A percentile compares a stretch with the other conserved stretches of the same genome.
Conservation (phyloP, 352 stramenopile genomes). For the Pilasporangium apinafurcum region DNA sequence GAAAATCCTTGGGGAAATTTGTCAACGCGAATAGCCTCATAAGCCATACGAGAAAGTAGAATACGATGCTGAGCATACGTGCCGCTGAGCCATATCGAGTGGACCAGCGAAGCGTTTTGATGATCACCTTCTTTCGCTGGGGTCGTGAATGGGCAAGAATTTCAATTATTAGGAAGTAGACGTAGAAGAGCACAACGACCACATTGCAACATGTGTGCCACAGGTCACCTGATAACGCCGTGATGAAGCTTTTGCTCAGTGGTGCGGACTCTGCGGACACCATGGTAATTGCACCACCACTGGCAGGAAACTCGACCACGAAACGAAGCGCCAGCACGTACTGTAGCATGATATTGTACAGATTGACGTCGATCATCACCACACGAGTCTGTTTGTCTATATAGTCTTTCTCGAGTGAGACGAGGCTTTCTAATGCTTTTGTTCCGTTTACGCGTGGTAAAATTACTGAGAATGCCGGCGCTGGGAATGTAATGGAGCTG, state of each 20-base stretch:
- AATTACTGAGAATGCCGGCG: constrained; percentile 36
- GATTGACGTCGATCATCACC: constrained; percentile 38
- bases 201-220: constrained; percentile 20
- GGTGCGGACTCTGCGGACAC: constrained; percentile 18
- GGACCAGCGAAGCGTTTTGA: constrained; percentile 15
- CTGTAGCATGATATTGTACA: constrained; percentile 43
- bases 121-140: constrained; percentile 7
- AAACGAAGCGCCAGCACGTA: constrained; percentile 32
- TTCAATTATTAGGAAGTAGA: constrained; percentile 38
- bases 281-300: constrained; percentile 23
- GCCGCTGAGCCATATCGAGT: constrained; percentile 19
- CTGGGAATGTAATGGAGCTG: constrained; percentile 13
- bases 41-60: constrained; percentile 38
- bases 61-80: constrained; percentile 19
- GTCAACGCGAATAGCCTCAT: constrained; percentile 28
- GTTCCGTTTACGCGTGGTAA: constrained; percentile 15
- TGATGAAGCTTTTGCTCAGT: constrained; percentile 32
- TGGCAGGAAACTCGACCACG: constrained; percentile 34
- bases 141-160: constrained; percentile 19
- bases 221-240: constrained; percentile 17
- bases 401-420: constrained; percentile 23
- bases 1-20: constrained; percentile 22
- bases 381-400: constrained; percentile 30
- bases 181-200: constrained; percentile 30
- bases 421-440: constrained; percentile 11